phyloP scores from a whole-genome alignment of 768 basidiomycete genomes.

The Sutorius australiensis region DNA sequence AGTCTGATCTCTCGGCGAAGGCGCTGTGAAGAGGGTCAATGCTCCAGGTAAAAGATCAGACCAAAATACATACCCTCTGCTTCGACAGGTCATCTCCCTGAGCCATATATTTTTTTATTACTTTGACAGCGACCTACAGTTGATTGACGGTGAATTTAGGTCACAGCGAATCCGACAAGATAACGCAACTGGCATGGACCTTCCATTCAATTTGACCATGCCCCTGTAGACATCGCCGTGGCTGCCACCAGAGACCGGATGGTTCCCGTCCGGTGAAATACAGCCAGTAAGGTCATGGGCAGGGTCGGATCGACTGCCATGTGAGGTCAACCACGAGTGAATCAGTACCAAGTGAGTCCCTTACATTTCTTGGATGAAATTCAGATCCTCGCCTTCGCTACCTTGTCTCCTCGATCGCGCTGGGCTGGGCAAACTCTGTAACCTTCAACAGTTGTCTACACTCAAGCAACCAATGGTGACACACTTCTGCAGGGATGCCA shows the following conservation, averaged over 20 bases:
- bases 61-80: constrained; percentile 7
- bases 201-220: constrained; percentile 11
- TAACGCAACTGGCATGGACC: constrained; percentile 7
- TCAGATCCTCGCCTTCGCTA: constrained; percentile 1
- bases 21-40: constrained; percentile 7
- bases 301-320: constrained; percentile 9
- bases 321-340: not conserved
- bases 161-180: not conserved
- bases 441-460: not conserved
- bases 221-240: constrained; percentile 22
- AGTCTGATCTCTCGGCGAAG: constrained; percentile 29
- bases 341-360: not conserved
- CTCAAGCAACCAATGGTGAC: not conserved
- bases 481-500: not conserved
- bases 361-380: constrained; percentile 13
- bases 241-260: constrained; percentile 19
- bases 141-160: not conserved
- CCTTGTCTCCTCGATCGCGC: not conserved
- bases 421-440: constrained; percentile 9
- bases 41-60: not conserved
- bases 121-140: constrained; percentile 24
- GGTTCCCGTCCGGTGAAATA: constrained; percentile 5
- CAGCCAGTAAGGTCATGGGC: constrained; percentile 13
- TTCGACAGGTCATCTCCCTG: constrained; percentile 13
- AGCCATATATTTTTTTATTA: constrained; percentile 18